Evolutionary conservation across 129 eudicot species (phyloP), one percentile per base, ranked within the genome.

Genomic region (Escallonia herrerae): DNA sequence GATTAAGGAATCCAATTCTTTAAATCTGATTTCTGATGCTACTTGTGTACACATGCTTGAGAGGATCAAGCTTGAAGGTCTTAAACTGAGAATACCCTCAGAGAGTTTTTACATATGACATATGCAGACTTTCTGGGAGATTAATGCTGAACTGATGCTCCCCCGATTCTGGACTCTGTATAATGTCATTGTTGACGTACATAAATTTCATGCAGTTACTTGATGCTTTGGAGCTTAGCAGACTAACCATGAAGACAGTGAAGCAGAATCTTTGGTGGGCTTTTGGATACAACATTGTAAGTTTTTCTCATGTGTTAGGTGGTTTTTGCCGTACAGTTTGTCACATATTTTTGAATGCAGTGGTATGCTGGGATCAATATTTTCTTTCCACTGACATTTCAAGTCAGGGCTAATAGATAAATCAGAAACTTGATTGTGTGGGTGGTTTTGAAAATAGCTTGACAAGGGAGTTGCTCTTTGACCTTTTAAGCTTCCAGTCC

Each of bases 261-360:
- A 94, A 86, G 88, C 99, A 94, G 71, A 94, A 94, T 75, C 95
- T 94, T 39, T 94, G 99, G 96, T 94, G 99, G 99, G 99, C 99
- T 44, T 94, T 94, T 68, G 99, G 82, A 12, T 94, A 94, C 82
- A 94, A 94, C 82, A 94, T 94, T 59, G 95, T 89, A 74, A 81
- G 96, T 83, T 69, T n/a, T 51, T 58, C 48, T 11, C 33, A 22
- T 22, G 33, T 22, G 33, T 22, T 22, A 22, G 33, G 33, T 22
- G 33, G 33, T 22, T 43, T 40, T 48, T 64, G 12, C 51, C 1
- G 5, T 40, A 11, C 49, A 12, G n/a, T 0, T n/a, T 8, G 14
- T 53, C 22, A 3, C 14, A 4, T 53, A 33, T 53, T 53, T 53
- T n/a, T 5, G 49, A 45, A 45, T 45, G 49, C 49, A 45, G 9